Evolutionary conservation across 2,329 filamentous ascomycete species (phyloP), one percentile per base, ranked within the genome.

Genomic region (Cladosporium sp.): DNA sequence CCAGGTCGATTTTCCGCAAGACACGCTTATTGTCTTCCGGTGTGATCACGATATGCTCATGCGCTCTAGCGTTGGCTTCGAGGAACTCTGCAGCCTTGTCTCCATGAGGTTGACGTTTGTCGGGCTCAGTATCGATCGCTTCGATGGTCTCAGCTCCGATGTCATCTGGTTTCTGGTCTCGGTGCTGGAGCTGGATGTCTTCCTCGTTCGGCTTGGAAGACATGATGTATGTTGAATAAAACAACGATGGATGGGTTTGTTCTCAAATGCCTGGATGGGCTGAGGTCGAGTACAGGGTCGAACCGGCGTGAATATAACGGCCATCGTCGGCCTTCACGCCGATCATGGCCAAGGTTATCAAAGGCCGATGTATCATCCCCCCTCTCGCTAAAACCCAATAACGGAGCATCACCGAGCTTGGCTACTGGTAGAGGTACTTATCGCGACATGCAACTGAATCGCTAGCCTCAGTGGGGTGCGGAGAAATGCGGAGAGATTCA

Each of bases 21-120:
- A 81, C 72, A 38, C 73, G 69, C 46, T 70, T 70, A 63, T 82
- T 80, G 58, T 80, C 79, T 45, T 73, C 74, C 0, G 74, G 68
- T 0, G 78, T 78, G 6, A 82, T 72, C 38, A 74, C 61, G 33
- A 80, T 69, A 2, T 69, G 69, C 41, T 50, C 40, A 18, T 49
- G 37, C 9, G 34, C 48, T 4, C 33, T 40, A 28, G 32, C 40
- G 11, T 50, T 50, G 9, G 38, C 40, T 43, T 50, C 46, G 9
- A 50, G 46, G 11, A 81, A 67, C 50, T 75, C 68, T 14, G 76
- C 71, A 7, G 78, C 78, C 58, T 75, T 76, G 64, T 79, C 76
- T 35, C 68, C 46, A 13, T 50, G 46, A 14, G 46, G 11, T 16
- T 22, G 38, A 16, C 34, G 22, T 7, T 32, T 6, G 16, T 35